Evolutionary conservation across 208 protist species (phyloP), one percentile per base, ranked within the genome.

Genomic region (Leptomonas pyrrhocoris): DNA sequence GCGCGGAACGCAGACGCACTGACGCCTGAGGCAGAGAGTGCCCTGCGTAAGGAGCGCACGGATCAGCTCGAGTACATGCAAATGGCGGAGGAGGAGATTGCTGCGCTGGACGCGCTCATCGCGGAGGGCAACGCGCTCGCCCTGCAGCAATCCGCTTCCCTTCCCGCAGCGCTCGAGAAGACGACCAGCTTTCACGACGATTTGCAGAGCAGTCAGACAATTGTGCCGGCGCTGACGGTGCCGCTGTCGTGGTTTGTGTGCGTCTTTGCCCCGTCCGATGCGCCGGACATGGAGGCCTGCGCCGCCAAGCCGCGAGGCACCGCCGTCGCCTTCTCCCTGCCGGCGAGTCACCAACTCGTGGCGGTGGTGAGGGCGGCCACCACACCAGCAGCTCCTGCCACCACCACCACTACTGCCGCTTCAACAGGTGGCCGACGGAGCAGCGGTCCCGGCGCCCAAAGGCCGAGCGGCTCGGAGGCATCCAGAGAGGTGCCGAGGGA

Each of bases 41-140:
- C 45, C 6, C 65, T 84, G 21, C 48, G 55, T 19, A 49, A 60
- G 31, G 79, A 84, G 54, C 53, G 56, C 40, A 40, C 50, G 38
- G 83, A 83, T 51, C 67, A 88, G 30, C 49, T 53, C 56, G 79
- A 77, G 46, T 84, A 84, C 58, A 46, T 84, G 19, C 40, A 73
- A 43, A 55, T 83, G 51, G 80, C 77, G 4, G 55, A 68, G 54
- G 75, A 83, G n/a, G 80, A 86, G 56, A 62, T 89, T 2, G 45
- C 60, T 0, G 82, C 71, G 0, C 60, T 84, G 21, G 75, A 82
- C 28, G 54, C 56, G 5, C 57, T 84, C 11, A 43, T 84, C 13
- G 25, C 27, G 19, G 82, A 73, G 27, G 72, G 63, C 19, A 27
- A 61, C 16, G 30, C 66, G 34, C 50, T 56, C 3, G 53, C 53